Conservation (phyloP, 345 rosid species). For the Rhodomyrtus tomentosa region DNA sequence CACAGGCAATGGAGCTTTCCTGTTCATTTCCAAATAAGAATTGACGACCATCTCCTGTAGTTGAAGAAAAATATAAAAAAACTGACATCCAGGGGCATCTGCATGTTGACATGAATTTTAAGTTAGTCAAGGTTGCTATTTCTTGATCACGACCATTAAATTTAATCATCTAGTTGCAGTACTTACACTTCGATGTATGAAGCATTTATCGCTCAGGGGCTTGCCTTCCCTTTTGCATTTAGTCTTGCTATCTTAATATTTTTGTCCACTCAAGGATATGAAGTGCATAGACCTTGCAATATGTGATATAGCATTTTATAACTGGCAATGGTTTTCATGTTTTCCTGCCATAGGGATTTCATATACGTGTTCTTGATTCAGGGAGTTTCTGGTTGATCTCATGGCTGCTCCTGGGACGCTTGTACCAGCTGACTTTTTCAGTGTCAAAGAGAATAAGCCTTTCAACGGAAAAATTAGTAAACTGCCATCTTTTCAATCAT, state of each 20-base stretch:
- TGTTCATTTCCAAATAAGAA: not conserved
- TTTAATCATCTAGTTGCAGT: not conserved
- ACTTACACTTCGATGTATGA: not conserved
- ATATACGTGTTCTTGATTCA: slow-evolving; percentile 22
- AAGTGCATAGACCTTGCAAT: not conserved
- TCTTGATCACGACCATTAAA: not conserved
- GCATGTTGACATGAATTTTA: not conserved
- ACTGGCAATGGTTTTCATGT: not conserved
- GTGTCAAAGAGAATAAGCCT: slow-evolving; percentile 44
- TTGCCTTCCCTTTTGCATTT: not conserved
- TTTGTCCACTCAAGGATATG: not conserved
- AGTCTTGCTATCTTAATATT: not conserved
- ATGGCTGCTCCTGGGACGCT: slow-evolving; percentile 99
- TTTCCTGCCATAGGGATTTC: not conserved
- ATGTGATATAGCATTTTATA: not conserved
- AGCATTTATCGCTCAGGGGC: not conserved
- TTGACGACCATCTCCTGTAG: not conserved
- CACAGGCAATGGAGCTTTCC: not conserved
- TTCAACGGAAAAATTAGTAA: slow-evolving; percentile 34
- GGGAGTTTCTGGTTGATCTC: slow-evolving; percentile 99
- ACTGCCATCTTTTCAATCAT: slow-evolving; percentile 26
- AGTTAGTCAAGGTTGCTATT: not conserved
- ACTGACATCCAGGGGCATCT: not conserved
- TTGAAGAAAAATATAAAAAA: not conserved
- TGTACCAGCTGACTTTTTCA: slow-evolving; percentile 84